Percentiles rank a stretch among this genome's conserved stretches.
Conservation (phyloP, 768 basidiomycete species). For the Gelatoporia subvermispora region DNA sequence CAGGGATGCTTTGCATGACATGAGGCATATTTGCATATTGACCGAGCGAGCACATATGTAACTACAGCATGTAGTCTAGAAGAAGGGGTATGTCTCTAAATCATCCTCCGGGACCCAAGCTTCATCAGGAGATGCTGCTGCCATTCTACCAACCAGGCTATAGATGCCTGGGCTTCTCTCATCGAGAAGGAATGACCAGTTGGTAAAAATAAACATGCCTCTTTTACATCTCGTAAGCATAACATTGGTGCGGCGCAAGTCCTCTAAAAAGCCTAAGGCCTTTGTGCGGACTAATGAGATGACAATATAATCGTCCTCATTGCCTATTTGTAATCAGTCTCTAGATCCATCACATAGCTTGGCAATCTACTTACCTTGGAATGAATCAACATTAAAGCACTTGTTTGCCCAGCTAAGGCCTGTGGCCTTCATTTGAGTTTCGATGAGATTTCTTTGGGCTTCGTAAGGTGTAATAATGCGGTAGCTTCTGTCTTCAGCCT, state of each 20-base stretch:
- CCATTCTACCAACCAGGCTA: slow-evolving; percentile 40
- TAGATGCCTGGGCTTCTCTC: slow-evolving; percentile 37
- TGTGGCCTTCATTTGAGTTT: slow-evolving; percentile 44
- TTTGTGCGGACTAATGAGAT: slow-evolving; percentile 65
- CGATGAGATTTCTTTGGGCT: slow-evolving; percentile 58
- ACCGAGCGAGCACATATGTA: slow-evolving; percentile 9
- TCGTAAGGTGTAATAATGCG: slow-evolving; percentile 82
- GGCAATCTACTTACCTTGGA: slow-evolving; percentile 53
- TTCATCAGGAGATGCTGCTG: slow-evolving; percentile 25
- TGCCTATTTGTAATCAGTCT: slow-evolving; percentile 43
- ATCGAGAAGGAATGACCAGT: slow-evolving; percentile 45
- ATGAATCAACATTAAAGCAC: slow-evolving; percentile 75
- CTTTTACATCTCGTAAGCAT: slow-evolving; percentile 80
- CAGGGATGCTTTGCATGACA: slow-evolving; percentile 58
- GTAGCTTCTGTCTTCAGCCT: slow-evolving; percentile 44
- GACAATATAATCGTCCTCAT: slow-evolving; percentile 76
- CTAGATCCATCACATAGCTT: slow-evolving; percentile 3
- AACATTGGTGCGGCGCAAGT: slow-evolving; percentile 72
- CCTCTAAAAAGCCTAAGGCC: slow-evolving; percentile 63
- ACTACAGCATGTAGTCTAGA: not conserved
- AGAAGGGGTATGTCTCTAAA: not conserved
- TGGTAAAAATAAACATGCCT: slow-evolving; percentile 74
- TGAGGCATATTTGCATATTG: slow-evolving; percentile 37
- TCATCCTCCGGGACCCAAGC: slow-evolving; percentile 34
- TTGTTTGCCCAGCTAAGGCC: slow-evolving; percentile 60